phyloP scores from a whole-genome alignment of 305 asterid species.

The Fraxinus paxiana region DNA sequence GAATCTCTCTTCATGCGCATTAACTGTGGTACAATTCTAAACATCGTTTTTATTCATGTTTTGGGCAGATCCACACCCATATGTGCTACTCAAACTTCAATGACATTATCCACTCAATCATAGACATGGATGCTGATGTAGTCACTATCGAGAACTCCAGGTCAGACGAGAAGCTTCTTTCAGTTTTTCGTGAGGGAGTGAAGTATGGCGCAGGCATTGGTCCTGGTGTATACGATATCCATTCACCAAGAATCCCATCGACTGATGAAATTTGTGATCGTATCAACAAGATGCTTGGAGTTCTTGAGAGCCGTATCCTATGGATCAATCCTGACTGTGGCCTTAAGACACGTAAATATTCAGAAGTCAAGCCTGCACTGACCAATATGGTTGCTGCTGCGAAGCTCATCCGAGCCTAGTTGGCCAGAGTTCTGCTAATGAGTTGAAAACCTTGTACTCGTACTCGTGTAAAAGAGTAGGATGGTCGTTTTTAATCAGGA shows the following conservation, averaged over 20 bases:
- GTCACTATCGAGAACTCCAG: constrained; percentile 62
- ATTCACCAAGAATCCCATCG: constrained; percentile 55
- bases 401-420: constrained; percentile 33
- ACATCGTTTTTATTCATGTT: background rate
- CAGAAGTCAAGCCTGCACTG: constrained; percentile 46
- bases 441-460: background rate
- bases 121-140: constrained; percentile 61
- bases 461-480: background rate
- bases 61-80: constrained; percentile 53
- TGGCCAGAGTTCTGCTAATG: constrained; percentile 27
- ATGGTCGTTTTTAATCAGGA: background rate
- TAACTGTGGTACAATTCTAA: constrained; percentile 4
- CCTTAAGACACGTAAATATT: constrained; percentile 51
- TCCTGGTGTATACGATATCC: constrained; percentile 60
- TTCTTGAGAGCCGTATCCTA: constrained; percentile 34
- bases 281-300: constrained; percentile 40
- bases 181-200: constrained; percentile 47
- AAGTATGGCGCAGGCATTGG: constrained; percentile 54
- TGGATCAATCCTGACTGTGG: constrained; percentile 69
- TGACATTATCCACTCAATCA: constrained; percentile 50
- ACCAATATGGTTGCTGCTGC: constrained; percentile 63
- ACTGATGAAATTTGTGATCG: constrained; percentile 44
- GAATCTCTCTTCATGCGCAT: background rate
- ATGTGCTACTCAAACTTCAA: constrained; percentile 66
- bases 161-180: constrained; percentile 55